Conservation (phyloP, 2,329 filamentous ascomycete genomes). For the Claviceps arundinis region DNA sequence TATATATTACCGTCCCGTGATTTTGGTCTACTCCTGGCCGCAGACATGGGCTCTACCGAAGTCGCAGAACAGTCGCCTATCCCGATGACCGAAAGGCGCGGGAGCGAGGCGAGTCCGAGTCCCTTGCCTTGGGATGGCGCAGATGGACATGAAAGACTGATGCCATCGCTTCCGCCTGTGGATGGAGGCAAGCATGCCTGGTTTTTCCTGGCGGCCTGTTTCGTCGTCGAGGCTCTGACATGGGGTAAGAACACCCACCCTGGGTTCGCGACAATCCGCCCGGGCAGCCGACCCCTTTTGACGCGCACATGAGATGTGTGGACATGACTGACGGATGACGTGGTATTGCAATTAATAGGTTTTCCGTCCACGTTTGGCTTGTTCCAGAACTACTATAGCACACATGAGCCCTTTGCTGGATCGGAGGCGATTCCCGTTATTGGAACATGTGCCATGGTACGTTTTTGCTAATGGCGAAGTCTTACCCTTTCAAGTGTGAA, state of each 20-base stretch:
- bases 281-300: too few relatives aligned
- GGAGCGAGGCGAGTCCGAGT: background rate
- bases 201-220: constrained; percentile 20
- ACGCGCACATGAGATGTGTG: too few relatives aligned
- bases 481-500: too few relatives aligned
- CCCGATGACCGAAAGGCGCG: background rate
- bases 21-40: too few relatives aligned
- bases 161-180: constrained; percentile 15
- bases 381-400: constrained; percentile 57
- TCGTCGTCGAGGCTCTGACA: constrained; percentile 20
- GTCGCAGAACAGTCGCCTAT: background rate
- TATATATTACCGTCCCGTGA: too few relatives aligned
- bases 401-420: constrained; percentile 42
- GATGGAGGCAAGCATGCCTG: constrained; percentile 22
- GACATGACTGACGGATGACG: background rate
- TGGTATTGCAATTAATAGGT: constrained; percentile 26
- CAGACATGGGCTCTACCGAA: too few relatives aligned
- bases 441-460: constrained; percentile 48
- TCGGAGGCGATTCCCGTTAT: constrained; percentile 45
- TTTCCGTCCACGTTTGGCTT: constrained; percentile 58
- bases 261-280: too few relatives aligned
- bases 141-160: constrained; percentile 2
- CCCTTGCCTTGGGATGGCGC: background rate
- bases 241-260: constrained; percentile 14
- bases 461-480: background rate